Evolutionary conservation across 306 rosid genomes (phyloP).

Genomic region (Lupinus albus): DNA sequence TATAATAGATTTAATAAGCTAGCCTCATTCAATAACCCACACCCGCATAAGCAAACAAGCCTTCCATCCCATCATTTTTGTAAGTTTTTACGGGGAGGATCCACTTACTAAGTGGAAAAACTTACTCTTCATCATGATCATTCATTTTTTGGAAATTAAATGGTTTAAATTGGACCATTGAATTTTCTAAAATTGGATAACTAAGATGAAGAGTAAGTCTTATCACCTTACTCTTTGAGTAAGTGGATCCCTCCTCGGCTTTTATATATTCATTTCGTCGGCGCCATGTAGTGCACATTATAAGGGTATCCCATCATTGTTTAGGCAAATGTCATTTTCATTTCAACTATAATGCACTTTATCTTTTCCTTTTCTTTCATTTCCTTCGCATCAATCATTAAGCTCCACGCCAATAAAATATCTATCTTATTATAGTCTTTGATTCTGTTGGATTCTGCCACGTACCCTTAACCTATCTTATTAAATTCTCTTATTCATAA

Average conservation of each 20-base stretch:
- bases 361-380: conserved; percentile 24
- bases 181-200: too few relatives aligned
- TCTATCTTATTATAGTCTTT: background rate
- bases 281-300: conserved; percentile 40
- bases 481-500: background rate
- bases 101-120: too few relatives aligned
- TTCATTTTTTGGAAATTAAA: too few relatives aligned
- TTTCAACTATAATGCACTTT: conserved; percentile 36
- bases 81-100: background rate
- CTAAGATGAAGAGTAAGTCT: too few relatives aligned
- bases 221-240: too few relatives aligned
- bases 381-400: conserved; percentile 36
- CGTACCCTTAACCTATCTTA: conserved; percentile 16
- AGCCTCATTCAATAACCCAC: conserved; percentile 28
- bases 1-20: background rate
- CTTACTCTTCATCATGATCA: too few relatives aligned
- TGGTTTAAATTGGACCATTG: too few relatives aligned
- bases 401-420: conserved; percentile 11
- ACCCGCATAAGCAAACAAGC: conserved; percentile 35
- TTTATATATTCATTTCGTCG: conserved; percentile 47
- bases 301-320: conserved; percentile 40
- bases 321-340: conserved; percentile 58
- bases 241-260: too few relatives aligned
- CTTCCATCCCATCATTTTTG: conserved; percentile 24
- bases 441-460: conserved; percentile 32